Conservation (phyloP, 2,329 filamentous ascomycete species). For the Cladophialophora immunda region DNA sequence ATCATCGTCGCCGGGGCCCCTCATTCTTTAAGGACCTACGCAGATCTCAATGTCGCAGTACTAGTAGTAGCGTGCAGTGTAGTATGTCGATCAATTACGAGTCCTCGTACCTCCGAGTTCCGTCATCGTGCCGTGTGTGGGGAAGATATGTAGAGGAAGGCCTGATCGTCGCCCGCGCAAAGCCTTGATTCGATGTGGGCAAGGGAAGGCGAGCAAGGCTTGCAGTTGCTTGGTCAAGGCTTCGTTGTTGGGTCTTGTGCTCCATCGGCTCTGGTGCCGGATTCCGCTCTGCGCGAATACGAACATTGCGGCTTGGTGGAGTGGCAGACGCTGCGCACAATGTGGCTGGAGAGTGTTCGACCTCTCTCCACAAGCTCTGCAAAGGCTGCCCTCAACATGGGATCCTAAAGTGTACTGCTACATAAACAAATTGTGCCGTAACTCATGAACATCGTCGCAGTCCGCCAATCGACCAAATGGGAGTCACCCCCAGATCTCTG, state of each 20-base stretch:
- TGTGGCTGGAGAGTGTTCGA: not conserved
- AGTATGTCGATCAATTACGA: constrained; percentile 19
- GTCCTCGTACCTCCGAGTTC: constrained; percentile 3
- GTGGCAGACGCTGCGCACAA: not conserved
- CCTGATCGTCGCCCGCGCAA: not conserved
- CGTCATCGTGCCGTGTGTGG: constrained; percentile 15
- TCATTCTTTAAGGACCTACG: constrained; percentile 2
- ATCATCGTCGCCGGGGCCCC: not conserved
- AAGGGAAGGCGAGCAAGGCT: not conserved
- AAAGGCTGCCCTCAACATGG: not conserved
- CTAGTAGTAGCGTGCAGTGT: not conserved
- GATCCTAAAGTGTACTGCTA: not conserved
- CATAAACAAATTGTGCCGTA: not conserved
- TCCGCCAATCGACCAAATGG: not conserved
- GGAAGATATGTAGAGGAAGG: constrained; percentile 1
- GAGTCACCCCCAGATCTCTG: constrained; percentile 41
- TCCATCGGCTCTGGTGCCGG: not conserved
- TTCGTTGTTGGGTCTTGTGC: not conserved
- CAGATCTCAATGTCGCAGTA: constrained; percentile 13
- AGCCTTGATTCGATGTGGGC: constrained; percentile 1
- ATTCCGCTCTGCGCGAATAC: not conserved
- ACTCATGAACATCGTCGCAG: not conserved
- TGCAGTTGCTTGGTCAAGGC: constrained; percentile 10
- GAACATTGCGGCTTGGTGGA: not conserved
- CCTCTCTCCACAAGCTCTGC: too few species aligned